phyloP scores from a whole-genome alignment of 2,329 filamentous ascomycete genomes.

The Pseudonectria buxi region DNA sequence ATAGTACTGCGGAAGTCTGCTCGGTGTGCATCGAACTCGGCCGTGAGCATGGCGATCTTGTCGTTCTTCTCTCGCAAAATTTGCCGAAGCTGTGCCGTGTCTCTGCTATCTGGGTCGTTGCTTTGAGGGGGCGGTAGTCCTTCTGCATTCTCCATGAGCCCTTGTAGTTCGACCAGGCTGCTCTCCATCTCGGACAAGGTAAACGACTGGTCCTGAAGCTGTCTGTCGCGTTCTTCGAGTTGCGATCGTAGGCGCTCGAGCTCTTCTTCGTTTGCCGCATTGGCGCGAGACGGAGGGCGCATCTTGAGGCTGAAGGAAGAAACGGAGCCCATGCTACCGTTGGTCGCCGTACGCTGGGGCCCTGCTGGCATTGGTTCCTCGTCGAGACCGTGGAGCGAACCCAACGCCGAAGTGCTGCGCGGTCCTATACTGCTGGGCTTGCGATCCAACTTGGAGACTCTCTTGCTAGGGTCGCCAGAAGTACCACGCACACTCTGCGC shows the following conservation, averaged over 20 bases:
- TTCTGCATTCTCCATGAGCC: conserved; percentile 57
- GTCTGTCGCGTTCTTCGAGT: conserved; percentile 76
- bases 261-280: conserved; percentile 59
- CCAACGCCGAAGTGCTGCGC: conserved; percentile 55
- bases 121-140: conserved; percentile 34
- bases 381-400: conserved; percentile 44
- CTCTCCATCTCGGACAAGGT: conserved; percentile 85
- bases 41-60: conserved; percentile 85
- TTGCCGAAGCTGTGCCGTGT: conserved; percentile 69
- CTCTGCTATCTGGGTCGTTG: conserved; percentile 57
- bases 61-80: conserved; percentile 92
- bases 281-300: conserved; percentile 47
- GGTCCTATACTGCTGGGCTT: conserved; percentile 43
- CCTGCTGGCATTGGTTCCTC: conserved; percentile 51
- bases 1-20: conserved; percentile 96
- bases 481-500: conserved; percentile 58
- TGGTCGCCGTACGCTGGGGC: conserved; percentile 45
- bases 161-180: conserved; percentile 69
- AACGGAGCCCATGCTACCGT: conserved; percentile 47
- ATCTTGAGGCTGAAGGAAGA: conserved; percentile 49
- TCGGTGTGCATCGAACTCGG: conserved; percentile 89
- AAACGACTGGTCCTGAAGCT: conserved; percentile 80
- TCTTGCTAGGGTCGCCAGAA: conserved; percentile 56
- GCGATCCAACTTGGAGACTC: conserved; percentile 38
- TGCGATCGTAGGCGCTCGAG: conserved; percentile 64